These are phyloP conservation scores for Candida rishiriensis DNA, from an alignment of 805 yeast genomes.

Conservation along the genomic window DNA sequence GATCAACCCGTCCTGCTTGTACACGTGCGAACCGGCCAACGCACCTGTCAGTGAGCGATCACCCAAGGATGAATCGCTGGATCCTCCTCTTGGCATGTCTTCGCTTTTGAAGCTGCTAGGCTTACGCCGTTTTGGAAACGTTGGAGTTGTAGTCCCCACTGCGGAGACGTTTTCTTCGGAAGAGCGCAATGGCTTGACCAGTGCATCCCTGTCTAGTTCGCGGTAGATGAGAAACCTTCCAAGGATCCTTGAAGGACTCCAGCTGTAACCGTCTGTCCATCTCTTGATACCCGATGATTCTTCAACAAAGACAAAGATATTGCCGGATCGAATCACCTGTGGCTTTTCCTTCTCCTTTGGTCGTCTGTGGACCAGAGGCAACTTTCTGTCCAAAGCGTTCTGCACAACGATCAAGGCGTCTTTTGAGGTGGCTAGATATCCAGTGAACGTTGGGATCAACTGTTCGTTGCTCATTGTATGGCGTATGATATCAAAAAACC, in stretches of 20 bases:
- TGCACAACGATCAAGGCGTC: constrained; percentile 83
- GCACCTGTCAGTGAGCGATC: constrained; percentile 49
- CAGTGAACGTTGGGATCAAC: constrained; percentile 54
- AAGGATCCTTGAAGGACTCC: constrained; percentile 88
- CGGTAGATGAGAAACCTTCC: constrained; percentile 84
- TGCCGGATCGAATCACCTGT: constrained; percentile 65
- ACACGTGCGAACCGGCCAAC: constrained; percentile 54
- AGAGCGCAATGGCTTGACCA: constrained; percentile 14
- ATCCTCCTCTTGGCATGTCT: background rate
- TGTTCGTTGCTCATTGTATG: constrained; percentile 1
- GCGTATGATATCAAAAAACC: too few species aligned
- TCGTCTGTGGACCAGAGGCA: constrained; percentile 65
- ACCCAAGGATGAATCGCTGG: background rate
- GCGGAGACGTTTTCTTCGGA: constrained; percentile 14
- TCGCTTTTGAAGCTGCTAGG: background rate
- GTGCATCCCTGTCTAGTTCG: constrained; percentile 48
- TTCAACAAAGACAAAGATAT: constrained; percentile 81
- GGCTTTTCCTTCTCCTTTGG: constrained; percentile 78
- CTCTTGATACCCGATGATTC: constrained; percentile 79
- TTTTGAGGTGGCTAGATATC: constrained; percentile 75
- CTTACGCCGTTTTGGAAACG: constrained; percentile 4
- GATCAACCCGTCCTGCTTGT: constrained; percentile 68
- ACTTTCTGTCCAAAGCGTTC: constrained; percentile 60
- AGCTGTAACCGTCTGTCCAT: constrained; percentile 95
- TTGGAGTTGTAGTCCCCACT: background rate